Percentiles rank a stretch among this genome's conserved stretches.
Conservation (phyloP, 148 eudicot genomes). For the Cornus kousa region DNA sequence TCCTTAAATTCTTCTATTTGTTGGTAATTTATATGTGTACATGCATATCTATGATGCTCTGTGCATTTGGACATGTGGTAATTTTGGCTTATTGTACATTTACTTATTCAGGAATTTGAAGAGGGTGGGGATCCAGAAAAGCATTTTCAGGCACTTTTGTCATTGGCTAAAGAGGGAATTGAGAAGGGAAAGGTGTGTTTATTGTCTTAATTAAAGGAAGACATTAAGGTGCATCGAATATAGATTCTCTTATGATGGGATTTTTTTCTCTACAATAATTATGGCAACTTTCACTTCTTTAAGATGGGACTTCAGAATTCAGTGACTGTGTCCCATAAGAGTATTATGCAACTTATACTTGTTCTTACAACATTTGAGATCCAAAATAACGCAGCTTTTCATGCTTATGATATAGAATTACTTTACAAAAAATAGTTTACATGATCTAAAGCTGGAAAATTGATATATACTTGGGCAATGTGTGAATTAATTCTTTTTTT, state of each 20-base stretch:
- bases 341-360: background rate
- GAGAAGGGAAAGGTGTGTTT: constrained; percentile 87
- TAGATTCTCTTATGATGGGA: background rate
- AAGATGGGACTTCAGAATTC: background rate
- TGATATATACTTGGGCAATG: background rate
- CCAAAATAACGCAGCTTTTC: background rate
- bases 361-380: no score
- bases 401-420: background rate
- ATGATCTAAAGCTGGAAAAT: background rate
- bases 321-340: background rate
- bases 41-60: background rate
- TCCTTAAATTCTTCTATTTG: background rate
- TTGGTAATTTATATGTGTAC: background rate
- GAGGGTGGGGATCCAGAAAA: constrained; percentile 92
- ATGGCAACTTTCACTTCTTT: background rate
- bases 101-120: constrained; percentile 71
- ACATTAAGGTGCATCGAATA: background rate
- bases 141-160: constrained; percentile 77
- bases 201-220: background rate
- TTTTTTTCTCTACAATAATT: background rate
- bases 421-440: no score
- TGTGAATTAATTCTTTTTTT: background rate
- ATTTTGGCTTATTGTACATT: background rate
- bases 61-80: background rate
- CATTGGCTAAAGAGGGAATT: constrained; percentile 80